Evolutionary conservation across 2,329 filamentous ascomycete genomes (phyloP).

Genomic region (Fusarium drepaniforme): DNA sequence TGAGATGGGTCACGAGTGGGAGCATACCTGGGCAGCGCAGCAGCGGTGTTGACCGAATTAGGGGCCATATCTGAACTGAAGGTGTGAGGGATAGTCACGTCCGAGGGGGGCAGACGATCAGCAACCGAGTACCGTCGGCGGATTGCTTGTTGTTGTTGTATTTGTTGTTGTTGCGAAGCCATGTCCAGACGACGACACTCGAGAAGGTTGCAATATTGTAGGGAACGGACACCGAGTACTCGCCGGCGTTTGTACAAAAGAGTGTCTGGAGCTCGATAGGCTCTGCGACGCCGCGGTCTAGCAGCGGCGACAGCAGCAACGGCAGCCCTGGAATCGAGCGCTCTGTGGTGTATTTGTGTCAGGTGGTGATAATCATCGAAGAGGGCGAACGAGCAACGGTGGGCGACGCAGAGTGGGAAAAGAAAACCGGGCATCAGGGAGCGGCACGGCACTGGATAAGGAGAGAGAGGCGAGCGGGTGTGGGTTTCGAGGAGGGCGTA

Average conservation of each 20-base stretch:
- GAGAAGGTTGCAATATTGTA: constrained; percentile 41
- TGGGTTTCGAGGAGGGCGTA: constrained; percentile 9
- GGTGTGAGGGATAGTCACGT: constrained; percentile 40
- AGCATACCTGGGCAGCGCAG: constrained; percentile 22
- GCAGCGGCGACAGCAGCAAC: constrained; percentile 54
- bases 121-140: constrained; percentile 56
- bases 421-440: constrained; percentile 62
- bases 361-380: constrained; percentile 59
- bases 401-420: constrained; percentile 60
- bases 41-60: constrained; percentile 14
- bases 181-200: constrained; percentile 42
- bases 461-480: constrained; percentile 37
- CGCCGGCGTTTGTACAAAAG: constrained; percentile 51
- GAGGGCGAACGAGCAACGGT: constrained; percentile 59
- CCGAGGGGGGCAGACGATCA: constrained; percentile 49
- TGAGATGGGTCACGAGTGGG: constrained; percentile 26
- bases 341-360: constrained; percentile 54
- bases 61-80: constrained; percentile 33
- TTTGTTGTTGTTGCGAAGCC: constrained; percentile 45
- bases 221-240: constrained; percentile 48
- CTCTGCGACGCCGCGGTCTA: constrained; percentile 54
- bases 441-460: constrained; percentile 42
- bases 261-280: constrained; percentile 51
- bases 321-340: constrained; percentile 58
- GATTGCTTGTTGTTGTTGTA: constrained; percentile 47